Base-by-base conservation (phyloP, 805 yeast species). In the Kodamaea hsintzibuensis region DNA sequence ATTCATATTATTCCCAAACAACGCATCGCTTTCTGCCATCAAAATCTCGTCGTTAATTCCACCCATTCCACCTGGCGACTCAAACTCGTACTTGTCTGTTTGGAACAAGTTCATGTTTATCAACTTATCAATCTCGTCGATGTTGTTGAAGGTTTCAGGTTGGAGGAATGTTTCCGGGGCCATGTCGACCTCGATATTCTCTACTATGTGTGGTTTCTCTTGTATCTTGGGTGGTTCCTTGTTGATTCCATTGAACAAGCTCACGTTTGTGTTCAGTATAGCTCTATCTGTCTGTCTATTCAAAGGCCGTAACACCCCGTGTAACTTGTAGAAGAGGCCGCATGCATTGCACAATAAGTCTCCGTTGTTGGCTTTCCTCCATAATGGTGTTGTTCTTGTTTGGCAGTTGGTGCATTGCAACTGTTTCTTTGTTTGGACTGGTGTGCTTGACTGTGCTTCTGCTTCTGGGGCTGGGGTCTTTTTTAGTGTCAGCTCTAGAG, bases 341-440 rank as follows among this genome's bases (percentile, higher is more conserved):
- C 80, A 76, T 0, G 80, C 80, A 57, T 76, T 76, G 56, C 80
- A 76, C 27, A 76, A 63, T 44, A 76, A 66, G 49, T 73, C 78
- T 6, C 80, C 80, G 43, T 68, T 66, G 57, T 67, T 70, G 9
- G 78, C 66, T 54, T 71, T 74, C 42, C 80, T 64, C 80, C 80
- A 76, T 18, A 76, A 60, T 9, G 80, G 80, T 1, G 80, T 76
- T 3, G 80, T 75, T 55, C 64, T 68, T 5, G 80, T 76, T 42
- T 72, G 71, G 57, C 80, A 76, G 61, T 76, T 76, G 17, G 76
- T 61, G 55, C 80, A 76, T 54, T 70, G 77, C 17, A 72, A 59
- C 2, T 61, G 44, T 50, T 66, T 68, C 33, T 50, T 50, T 3
- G 53, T 30, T n/a, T 8, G 27, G 50, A 62, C 63, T 49, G 53